Base-by-base conservation (phyloP, 1,284 basidiomycete species). In the Xerocomus amazonicus region DNA sequence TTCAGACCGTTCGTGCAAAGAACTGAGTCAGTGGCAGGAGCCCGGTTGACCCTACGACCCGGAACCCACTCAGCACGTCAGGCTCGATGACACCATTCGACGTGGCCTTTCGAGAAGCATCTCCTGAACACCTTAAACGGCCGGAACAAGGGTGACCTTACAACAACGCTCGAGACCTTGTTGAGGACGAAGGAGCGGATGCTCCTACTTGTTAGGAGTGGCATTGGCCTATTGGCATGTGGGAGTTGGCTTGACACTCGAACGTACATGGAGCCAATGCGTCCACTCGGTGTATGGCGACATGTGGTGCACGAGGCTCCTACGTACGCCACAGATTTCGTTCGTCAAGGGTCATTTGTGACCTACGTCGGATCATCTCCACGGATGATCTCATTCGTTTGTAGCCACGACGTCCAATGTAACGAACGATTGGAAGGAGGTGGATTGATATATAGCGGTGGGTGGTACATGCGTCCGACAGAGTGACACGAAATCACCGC, bases 111-210 rank as follows among this genome's bases (percentile, higher is more conserved):
- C 34, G 45, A 43, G 44, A 45, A 44, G 19, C 39, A 23, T 4
- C 29, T 9, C 29, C 12, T 12, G 5, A 23, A 26, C 19, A 19
- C 16, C 34, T 16, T 16, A 37, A 37, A 40, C 44, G 52, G 47
- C 49, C 58, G 62, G 60, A 63, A 44, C 60, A 52, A 55, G 50
- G 19, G 16, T 48, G 27, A 33, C 50, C 27, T 45, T 53, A 32
- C 45, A 42, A 19, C 35, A 27, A 14, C 23, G 13, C 14, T 35
- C 23, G 4, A 40, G 26, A 27, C 16, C 38, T 12, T 26, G 28
- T 28, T 26, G 29, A 31, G 19, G 19, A 37, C 8, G 13, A 39
- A 23, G 23, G 23, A 14, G 3, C 12, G 23, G 26, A 9, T 9
- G 19, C 36, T 13, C 19, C 5, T 23, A 4, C 19, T 17, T 17